phyloP scores from a whole-genome alignment of 78 protist species.

The Guillardia theta region DNA sequence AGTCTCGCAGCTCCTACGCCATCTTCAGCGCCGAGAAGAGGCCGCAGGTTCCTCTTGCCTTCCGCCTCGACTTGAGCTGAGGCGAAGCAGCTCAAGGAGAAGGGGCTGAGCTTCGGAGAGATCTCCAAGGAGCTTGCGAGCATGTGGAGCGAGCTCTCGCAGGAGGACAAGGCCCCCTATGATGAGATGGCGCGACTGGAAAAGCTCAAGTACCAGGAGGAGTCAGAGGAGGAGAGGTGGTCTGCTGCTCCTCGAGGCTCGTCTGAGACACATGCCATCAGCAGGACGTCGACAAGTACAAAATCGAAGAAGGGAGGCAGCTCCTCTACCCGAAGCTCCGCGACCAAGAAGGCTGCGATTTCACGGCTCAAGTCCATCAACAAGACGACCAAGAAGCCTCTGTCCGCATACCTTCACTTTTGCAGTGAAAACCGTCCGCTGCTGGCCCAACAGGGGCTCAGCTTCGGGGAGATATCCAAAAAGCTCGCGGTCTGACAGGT shows the following conservation, averaged over 20 bases:
- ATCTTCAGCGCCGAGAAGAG: neutral
- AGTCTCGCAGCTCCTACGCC: neutral
- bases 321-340: too few relatives aligned
- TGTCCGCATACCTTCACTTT: neutral
- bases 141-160: neutral
- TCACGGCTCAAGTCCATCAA: neutral
- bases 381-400: neutral
- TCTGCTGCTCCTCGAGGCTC: too few relatives aligned
- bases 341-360: too few relatives aligned
- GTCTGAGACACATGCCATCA: too few relatives aligned
- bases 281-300: too few relatives aligned
- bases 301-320: too few relatives aligned
- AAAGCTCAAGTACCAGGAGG: neutral
- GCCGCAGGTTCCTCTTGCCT: neutral
- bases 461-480: neutral
- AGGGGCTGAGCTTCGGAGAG: neutral
- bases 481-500: constrained; percentile 2
- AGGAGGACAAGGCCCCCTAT: neutral
- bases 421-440: neutral
- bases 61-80: neutral
- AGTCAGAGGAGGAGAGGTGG: neutral
- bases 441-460: neutral
- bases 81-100: neutral
- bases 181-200: neutral
- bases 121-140: neutral